A percentile compares a stretch with the other conserved stretches of the same genome.
Conservation (phyloP, 768 basidiomycete genomes). For the Tylopilus balloui region DNA sequence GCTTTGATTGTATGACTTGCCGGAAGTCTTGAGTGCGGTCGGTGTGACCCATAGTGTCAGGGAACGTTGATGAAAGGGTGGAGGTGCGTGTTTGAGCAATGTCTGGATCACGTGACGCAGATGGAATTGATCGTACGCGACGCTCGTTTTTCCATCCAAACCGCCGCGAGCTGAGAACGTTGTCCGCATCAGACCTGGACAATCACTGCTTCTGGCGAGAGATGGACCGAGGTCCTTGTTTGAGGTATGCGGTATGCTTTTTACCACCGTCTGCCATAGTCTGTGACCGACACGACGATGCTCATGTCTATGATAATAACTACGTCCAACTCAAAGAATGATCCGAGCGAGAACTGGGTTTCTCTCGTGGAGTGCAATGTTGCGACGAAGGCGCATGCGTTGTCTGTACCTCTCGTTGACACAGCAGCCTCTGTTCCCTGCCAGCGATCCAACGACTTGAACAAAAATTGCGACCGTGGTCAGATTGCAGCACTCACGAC, state of each 20-base stretch:
- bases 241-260: constrained; percentile 58
- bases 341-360: constrained; percentile 13
- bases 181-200: constrained; percentile 14
- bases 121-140: constrained; percentile 4
- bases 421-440: constrained; percentile 50
- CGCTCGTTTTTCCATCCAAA: not conserved
- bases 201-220: constrained; percentile 30
- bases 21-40: constrained; percentile 65
- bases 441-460: constrained; percentile 3
- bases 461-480: not conserved
- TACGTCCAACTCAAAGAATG: constrained; percentile 13
- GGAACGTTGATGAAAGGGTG: not conserved
- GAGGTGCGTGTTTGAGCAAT: not conserved
- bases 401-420: constrained; percentile 52
- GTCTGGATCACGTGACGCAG: constrained; percentile 20
- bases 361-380: constrained; percentile 14
- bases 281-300: constrained; percentile 30
- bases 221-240: constrained; percentile 54
- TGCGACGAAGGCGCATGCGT: constrained; percentile 40
- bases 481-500: constrained; percentile 40
- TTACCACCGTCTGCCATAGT: constrained; percentile 64
- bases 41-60: constrained; percentile 45
- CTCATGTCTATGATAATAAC: not conserved
- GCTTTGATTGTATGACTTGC: constrained; percentile 45
- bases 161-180: constrained; percentile 24